Evolutionary conservation across 2,329 filamentous ascomycete genomes (phyloP).

Genomic region (Fusarium sacchari): DNA sequence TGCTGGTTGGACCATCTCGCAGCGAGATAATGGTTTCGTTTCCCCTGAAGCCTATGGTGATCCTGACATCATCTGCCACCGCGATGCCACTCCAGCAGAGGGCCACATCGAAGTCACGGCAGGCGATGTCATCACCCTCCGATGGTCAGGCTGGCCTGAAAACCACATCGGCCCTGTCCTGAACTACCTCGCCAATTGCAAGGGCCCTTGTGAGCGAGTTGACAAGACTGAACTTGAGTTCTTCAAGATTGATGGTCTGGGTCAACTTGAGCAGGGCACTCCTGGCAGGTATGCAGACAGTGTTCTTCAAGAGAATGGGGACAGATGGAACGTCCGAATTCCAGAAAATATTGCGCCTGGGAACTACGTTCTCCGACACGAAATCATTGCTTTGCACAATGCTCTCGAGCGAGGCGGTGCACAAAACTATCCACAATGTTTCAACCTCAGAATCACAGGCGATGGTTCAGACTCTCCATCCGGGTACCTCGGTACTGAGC

Average conservation of each 20-base stretch:
- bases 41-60: conserved; percentile 55
- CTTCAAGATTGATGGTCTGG: conserved; percentile 58
- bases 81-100: conserved; percentile 51
- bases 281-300: conserved; percentile 54
- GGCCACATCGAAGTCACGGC: conserved; percentile 55
- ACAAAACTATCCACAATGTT: conserved; percentile 64
- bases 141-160: conserved; percentile 61
- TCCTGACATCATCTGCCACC: conserved; percentile 62
- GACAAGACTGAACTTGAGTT: conserved; percentile 56
- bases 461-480: conserved; percentile 48
- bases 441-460: conserved; percentile 60
- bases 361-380: conserved; percentile 66
- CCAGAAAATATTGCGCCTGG: conserved; percentile 58
- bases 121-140: conserved; percentile 57
- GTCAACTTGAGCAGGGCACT: conserved; percentile 49
- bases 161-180: conserved; percentile 60
- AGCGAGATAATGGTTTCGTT: conserved; percentile 59
- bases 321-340: conserved; percentile 61
- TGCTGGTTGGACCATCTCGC: conserved; percentile 54
- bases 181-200: conserved; percentile 57
- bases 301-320: conserved; percentile 60
- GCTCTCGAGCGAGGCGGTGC: conserved; percentile 55
- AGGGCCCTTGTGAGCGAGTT: conserved; percentile 54
- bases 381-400: conserved; percentile 64
- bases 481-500: conserved; percentile 49